Evolutionary conservation across 1,284 basidiomycete genomes (phyloP).

Genomic region (Anthracocystis walkeri): DNA sequence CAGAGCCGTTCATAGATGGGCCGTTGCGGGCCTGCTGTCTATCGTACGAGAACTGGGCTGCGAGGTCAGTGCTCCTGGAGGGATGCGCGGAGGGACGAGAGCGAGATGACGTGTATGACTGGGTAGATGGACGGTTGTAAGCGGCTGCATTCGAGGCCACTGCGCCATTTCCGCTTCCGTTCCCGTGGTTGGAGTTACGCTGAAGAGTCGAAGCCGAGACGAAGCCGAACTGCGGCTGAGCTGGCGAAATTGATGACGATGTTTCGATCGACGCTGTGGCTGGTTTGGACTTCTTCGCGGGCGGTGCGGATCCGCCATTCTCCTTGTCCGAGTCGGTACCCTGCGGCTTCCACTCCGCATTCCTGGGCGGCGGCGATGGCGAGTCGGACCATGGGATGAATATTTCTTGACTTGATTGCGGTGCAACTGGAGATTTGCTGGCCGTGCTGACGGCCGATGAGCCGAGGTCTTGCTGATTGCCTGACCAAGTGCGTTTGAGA

Average conservation of each 20-base stretch:
- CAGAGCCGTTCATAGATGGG: not conserved
- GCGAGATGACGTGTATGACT: not conserved
- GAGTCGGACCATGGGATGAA: conserved; percentile 50
- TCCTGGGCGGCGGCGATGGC: conserved; percentile 34
- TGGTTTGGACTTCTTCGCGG: conserved; percentile 25
- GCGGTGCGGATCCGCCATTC: conserved; percentile 14
- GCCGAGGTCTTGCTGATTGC: conserved; percentile 53
- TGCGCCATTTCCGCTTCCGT: conserved; percentile 10
- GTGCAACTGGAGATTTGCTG: conserved; percentile 1
- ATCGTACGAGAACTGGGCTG: conserved; percentile 31
- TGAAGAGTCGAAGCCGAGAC: conserved; percentile 19
- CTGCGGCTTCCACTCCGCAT: not conserved
- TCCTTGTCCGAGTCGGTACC: conserved; percentile 40
- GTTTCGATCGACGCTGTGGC: not conserved
- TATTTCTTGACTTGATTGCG: conserved; percentile 33
- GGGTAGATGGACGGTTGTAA: not conserved
- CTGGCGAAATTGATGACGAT: not conserved
- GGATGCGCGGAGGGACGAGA: conserved; percentile 11
- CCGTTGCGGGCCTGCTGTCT: conserved; percentile 12
- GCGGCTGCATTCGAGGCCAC: conserved; percentile 1
- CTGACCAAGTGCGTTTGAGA: conserved; percentile 54
- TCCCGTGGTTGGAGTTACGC: conserved; percentile 8
- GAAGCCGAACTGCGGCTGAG: conserved; percentile 15
- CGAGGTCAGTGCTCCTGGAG: conserved; percentile 24
- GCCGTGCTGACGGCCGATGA: conserved; percentile 15